These are phyloP conservation scores for Lobosporangium transversale DNA, from an alignment of 192 early-diverging fungal genomes.

Conservation along the genomic window DNA sequence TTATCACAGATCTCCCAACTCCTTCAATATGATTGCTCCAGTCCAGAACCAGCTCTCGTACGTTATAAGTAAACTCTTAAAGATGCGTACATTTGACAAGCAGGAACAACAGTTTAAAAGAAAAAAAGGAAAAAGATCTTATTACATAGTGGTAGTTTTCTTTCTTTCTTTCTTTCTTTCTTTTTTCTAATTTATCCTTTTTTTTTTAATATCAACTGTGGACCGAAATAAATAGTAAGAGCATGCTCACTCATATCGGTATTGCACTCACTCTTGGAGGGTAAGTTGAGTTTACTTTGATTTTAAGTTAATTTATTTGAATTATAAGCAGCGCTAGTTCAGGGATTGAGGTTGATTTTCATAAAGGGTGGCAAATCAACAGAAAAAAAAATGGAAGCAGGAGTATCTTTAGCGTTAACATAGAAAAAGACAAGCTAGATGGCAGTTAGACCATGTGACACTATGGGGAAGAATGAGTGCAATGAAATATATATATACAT, in stretches of 20 bases:
- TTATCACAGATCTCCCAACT: background rate
- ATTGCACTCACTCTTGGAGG: conserved; percentile 27
- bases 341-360: background rate
- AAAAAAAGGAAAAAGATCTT: too few species aligned
- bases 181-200: too few species aligned
- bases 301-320: background rate
- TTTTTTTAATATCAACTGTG: too few species aligned
- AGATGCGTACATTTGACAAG: background rate
- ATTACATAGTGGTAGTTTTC: too few species aligned
- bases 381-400: background rate
- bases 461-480: background rate
- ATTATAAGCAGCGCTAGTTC: background rate
- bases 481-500: background rate
- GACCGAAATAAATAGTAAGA: conserved; percentile 17
- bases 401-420: background rate
- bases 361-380: background rate
- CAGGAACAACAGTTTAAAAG: too few species aligned
- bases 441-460: too few species aligned
- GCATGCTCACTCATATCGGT: conserved; percentile 25
- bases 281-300: background rate
- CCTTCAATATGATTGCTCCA: conserved; percentile 14
- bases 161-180: too few species aligned
- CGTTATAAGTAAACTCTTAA: too few species aligned
- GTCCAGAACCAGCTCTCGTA: conserved; percentile 39
- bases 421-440: too few species aligned